phyloP scores from a whole-genome alignment of 257 asterid species.

The Leptodermis oblonga region DNA sequence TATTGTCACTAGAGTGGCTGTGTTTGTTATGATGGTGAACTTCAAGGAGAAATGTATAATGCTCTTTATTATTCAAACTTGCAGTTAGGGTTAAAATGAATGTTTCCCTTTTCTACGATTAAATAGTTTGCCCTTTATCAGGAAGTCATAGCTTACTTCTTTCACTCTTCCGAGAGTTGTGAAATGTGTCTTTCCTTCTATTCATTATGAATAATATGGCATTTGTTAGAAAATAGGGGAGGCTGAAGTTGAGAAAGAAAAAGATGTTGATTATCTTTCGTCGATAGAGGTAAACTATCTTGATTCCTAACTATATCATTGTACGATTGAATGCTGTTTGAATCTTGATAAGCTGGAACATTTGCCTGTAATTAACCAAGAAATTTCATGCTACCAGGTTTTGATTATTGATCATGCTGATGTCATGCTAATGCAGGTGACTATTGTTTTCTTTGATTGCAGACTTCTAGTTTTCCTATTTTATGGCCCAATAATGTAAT shows the following conservation, averaged over 20 bases:
- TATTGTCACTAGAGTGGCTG: not conserved
- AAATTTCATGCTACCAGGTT: conserved; percentile 43
- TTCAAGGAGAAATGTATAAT: not conserved
- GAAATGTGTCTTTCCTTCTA: not conserved
- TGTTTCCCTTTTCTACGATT: not conserved
- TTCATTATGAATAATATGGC: conserved; percentile 1
- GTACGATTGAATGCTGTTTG: not conserved
- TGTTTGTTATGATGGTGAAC: not conserved
- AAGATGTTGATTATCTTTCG: conserved; percentile 95
- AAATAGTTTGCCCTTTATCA: not conserved
- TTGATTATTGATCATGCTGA: conserved; percentile 91
- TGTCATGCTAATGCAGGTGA: conserved; percentile 88
- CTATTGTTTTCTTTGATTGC: conserved; percentile 4
- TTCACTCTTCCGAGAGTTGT: not conserved
- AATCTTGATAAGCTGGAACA: conserved; percentile 4
- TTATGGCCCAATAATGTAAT: not conserved
- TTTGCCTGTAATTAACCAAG: conserved; percentile 18
- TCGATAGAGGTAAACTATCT: conserved; percentile 70
- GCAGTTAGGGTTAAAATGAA: not conserved
- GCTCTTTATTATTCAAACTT: not conserved
- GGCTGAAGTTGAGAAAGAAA: conserved; percentile 67
- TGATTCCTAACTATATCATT: not conserved
- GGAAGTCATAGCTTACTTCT: not conserved
- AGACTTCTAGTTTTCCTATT: not conserved
- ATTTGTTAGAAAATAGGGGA: conserved; percentile 77